Conservation (phyloP, 768 basidiomycete genomes). For the Sarcodon aspratus region DNA sequence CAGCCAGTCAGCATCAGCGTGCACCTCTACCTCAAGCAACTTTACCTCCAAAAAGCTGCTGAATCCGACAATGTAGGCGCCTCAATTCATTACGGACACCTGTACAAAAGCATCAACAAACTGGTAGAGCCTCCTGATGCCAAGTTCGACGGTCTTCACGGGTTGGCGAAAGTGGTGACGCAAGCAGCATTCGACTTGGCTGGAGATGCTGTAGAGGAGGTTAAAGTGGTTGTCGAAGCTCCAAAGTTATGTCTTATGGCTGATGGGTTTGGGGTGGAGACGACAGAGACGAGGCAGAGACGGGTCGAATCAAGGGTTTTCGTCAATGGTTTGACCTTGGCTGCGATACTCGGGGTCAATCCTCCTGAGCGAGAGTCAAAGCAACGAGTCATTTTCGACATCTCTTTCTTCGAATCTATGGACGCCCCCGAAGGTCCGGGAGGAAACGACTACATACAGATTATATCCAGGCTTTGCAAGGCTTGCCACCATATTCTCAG, state of each 20-base stretch:
- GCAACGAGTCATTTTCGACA: slow-evolving; percentile 48
- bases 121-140: slow-evolving; percentile 14
- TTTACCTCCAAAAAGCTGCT: slow-evolving; percentile 33
- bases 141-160: slow-evolving; percentile 18
- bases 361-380: slow-evolving; percentile 54
- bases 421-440: slow-evolving; percentile 14
- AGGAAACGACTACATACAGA: slow-evolving; percentile 19
- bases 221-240: slow-evolving; percentile 30
- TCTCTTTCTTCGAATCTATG: slow-evolving; percentile 29
- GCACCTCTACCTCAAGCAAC: slow-evolving; percentile 25
- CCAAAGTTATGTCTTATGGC: slow-evolving; percentile 46
- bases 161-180: slow-evolving; percentile 24
- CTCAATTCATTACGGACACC: slow-evolving; percentile 55
- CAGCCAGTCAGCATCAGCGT: slow-evolving; percentile 46
- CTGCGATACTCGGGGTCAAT: slow-evolving; percentile 60
- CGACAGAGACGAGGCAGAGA: slow-evolving; percentile 8
- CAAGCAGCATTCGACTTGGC: slow-evolving; percentile 26
- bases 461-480: slow-evolving; percentile 22
- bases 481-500: slow-evolving; percentile 5
- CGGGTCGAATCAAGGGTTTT: slow-evolving; percentile 10
- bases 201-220: slow-evolving; percentile 21
- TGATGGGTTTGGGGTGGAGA: slow-evolving; percentile 26
- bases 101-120: slow-evolving; percentile 35
- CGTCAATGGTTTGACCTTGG: slow-evolving; percentile 35
- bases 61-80: slow-evolving; percentile 38